Evolutionary conservation across 163 green algal species (phyloP).

Genomic region (Chlorella variabilis): DNA sequence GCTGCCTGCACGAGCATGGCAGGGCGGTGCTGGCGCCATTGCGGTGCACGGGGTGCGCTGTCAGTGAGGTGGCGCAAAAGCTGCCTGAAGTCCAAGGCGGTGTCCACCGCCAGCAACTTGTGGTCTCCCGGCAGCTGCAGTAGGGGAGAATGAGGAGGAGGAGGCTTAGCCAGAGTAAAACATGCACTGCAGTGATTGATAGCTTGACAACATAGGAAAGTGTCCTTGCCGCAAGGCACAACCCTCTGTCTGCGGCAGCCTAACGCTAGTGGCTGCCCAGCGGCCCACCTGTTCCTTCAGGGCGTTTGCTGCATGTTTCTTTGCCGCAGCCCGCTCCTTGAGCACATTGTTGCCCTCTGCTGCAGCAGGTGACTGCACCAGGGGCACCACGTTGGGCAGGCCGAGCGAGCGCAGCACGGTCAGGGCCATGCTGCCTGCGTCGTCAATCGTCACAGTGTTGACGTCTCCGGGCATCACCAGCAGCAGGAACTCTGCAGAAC

Average conservation of each 20-base stretch:
- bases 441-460: conserved; percentile 33
- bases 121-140: conserved; percentile 68
- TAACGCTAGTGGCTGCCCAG: too few species aligned
- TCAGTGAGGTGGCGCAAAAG: conserved; percentile 78
- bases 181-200: too few species aligned
- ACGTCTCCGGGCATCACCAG: conserved; percentile 61
- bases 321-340: conserved; percentile 78
- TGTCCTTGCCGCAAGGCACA: too few species aligned
- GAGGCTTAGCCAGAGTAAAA: too few species aligned
- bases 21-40: conserved; percentile 80
- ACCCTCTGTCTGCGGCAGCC: too few species aligned
- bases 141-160: too few species aligned
- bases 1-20: conserved; percentile 73
- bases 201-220: too few species aligned
- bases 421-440: conserved; percentile 53
- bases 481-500: conserved; percentile 62
- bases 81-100: conserved; percentile 59
- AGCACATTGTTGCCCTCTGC: conserved; percentile 42
- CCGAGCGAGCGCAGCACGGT: conserved; percentile 80
- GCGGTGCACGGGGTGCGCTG: conserved; percentile 47
- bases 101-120: conserved; percentile 70
- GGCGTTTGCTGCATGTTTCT: conserved; percentile 76
- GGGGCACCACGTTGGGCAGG: conserved; percentile 66
- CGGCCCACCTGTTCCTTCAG: conserved; percentile 57
- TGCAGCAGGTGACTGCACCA: conserved; percentile 51